phyloP scores from a whole-genome alignment of 257 asterid species.

The Petrea volubilis region DNA sequence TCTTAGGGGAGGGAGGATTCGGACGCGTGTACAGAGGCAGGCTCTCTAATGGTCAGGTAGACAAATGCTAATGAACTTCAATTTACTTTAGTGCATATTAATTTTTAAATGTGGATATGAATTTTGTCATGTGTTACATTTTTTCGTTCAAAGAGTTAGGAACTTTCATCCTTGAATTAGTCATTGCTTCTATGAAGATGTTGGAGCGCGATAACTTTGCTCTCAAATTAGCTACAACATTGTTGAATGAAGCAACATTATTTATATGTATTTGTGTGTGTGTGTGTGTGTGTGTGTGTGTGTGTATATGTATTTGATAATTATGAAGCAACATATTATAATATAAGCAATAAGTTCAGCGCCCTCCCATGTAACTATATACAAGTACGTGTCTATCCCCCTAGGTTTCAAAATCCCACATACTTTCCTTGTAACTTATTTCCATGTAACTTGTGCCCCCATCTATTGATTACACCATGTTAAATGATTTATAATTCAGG shows the following conservation, averaged over 20 bases:
- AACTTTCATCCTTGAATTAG: neutral
- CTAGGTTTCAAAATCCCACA: no score
- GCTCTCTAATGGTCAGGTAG: constrained; percentile 84
- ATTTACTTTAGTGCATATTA: neutral
- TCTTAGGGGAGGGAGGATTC: constrained; percentile 97
- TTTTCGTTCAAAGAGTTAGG: neutral
- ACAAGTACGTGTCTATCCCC: no score
- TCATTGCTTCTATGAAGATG: neutral
- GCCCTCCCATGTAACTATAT: no score
- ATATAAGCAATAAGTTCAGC: no score
- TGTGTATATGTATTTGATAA: no score
- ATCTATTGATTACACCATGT: no score
- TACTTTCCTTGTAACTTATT: no score
- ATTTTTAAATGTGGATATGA: neutral
- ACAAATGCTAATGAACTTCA: neutral
- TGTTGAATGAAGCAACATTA: neutral
- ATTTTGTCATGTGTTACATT: neutral
- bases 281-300: no score
- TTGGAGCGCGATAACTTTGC: neutral
- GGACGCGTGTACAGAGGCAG: constrained; percentile 90
- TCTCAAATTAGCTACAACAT: neutral
- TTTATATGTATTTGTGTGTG: neutral
- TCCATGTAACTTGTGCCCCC: no score
- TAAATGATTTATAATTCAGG: no score
- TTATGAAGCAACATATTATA: no score